Percentiles rank a stretch among this genome's conserved stretches.
Evolutionary conservation across 169 alveolate genomes (phyloP).

Genomic region (Plasmodium gonderi): DNA sequence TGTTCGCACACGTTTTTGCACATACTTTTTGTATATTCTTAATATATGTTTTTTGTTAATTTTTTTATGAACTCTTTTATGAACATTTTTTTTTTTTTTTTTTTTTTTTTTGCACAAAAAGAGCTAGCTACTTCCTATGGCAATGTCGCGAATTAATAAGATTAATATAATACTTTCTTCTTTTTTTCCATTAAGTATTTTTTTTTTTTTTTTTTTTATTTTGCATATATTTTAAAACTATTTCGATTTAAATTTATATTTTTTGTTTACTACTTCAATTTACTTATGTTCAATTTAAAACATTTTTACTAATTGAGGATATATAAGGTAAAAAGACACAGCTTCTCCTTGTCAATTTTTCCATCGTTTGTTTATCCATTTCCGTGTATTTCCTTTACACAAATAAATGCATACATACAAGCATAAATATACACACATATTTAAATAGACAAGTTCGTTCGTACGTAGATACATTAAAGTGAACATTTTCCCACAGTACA

Average conservation of each 20-base stretch:
- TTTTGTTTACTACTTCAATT: constrained; percentile 14
- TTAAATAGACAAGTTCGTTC: too few species aligned
- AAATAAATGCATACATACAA: background rate
- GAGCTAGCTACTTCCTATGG: background rate
- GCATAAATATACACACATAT: too few species aligned
- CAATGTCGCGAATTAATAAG: background rate
- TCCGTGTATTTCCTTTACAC: background rate
- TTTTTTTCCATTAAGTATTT: constrained; percentile 2
- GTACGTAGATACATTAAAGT: background rate
- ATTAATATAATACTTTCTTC: constrained; percentile 3
- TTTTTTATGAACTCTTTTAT: background rate
- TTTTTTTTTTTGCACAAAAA: constrained; percentile 17
- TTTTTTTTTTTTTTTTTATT: constrained; percentile 20
- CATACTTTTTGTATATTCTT: background rate
- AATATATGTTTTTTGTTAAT: background rate
- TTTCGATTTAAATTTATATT: constrained; percentile 31
- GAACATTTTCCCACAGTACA: background rate
- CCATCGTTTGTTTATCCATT: background rate
- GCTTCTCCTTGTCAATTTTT: background rate
- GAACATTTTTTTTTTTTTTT: constrained; percentile 28
- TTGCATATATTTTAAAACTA: constrained; percentile 17
- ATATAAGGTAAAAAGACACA: background rate
- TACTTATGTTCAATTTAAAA: background rate
- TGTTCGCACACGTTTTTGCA: background rate
- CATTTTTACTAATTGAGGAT: constrained; percentile 7